Base-by-base conservation (phyloP, 2,329 filamentous ascomycete genomes). In the Colletotrichum liriopes region DNA sequence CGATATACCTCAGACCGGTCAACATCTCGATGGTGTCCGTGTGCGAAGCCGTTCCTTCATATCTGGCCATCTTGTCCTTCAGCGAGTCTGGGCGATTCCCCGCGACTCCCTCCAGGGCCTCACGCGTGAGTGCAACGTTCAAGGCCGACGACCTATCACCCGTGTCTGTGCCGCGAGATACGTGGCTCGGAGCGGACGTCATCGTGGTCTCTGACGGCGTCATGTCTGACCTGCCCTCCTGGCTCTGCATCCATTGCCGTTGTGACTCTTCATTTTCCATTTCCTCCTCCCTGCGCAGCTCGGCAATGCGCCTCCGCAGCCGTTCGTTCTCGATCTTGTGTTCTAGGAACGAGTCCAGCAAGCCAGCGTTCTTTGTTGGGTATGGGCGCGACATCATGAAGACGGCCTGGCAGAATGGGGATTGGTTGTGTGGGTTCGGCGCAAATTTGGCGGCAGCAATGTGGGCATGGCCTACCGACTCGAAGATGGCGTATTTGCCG, bases 281-380 rank as follows among this genome's bases (percentile, higher is more conserved):
- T 68, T 92, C 91, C 81, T 98, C 96, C 81, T 98, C 96, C 73
- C 90, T 89, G 76, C 93, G 94, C 66, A 98, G 86, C 82, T 97
- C 94, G 23, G 93, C 91, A 73, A 98, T 97, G 54, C 94, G 91
- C 77, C 94, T 93, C 77, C 91, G 91, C 60, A 98, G 83, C 5
- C 95, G 90, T 84, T 98, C 95, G 78, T 98, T 98, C 81, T 98
- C 96, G 66, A 98, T 96, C 82, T 98, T 98, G 84, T 98, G 95
- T 81, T 98, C 96, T 37, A 98, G 86, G 78, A 98, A 98, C 0
- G 95, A 97, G 82, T 98, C 95, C 26, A 98, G 87, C 14, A 98
- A 87, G 4, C 90, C 90, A 1, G 94, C 92, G 79, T 96, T 97
- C 83, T 93, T 95, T 39, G 93, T 97, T 6, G 94, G 95, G 80